Evolutionary conservation across 208 protist species (phyloP).

Genomic region (Wallacemonas sp.): DNA sequence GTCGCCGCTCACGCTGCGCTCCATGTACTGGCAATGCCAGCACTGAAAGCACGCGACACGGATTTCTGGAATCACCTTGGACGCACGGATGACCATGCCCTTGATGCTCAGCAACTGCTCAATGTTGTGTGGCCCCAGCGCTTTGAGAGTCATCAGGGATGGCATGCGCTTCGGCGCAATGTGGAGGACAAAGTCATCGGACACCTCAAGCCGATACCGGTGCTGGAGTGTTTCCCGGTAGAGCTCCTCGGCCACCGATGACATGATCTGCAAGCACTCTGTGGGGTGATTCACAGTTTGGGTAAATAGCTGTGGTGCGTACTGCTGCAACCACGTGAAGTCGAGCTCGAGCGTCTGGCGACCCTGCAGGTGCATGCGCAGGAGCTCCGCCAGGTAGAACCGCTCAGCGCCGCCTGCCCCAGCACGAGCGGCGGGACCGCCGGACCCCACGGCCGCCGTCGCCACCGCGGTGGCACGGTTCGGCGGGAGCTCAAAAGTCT

Average conservation of each 20-base stretch:
- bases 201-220: constrained; percentile 37
- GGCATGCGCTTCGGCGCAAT: constrained; percentile 67
- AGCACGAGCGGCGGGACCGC: constrained; percentile 6
- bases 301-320: constrained; percentile 49
- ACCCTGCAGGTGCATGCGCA: constrained; percentile 72
- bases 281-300: constrained; percentile 76
- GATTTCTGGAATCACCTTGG: constrained; percentile 92
- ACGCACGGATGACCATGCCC: constrained; percentile 93
- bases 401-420: constrained; percentile 14
- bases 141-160: constrained; percentile 62
- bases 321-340: constrained; percentile 51
- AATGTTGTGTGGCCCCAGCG: constrained; percentile 68
- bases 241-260: constrained; percentile 71
- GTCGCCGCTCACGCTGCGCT: constrained; percentile 75
- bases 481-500: constrained; percentile 48
- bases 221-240: constrained; percentile 52
- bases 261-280: constrained; percentile 90
- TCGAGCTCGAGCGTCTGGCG: constrained; percentile 71
- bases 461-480: neutral
- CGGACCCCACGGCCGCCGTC: neutral
- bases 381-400: constrained; percentile 77
- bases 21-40: constrained; percentile 86
- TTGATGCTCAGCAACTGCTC: constrained; percentile 86
- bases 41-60: constrained; percentile 96
- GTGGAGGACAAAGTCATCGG: constrained; percentile 60